Evolutionary conservation across 2,329 filamentous ascomycete species (phyloP).

Genomic region (Exophiala spinifera): DNA sequence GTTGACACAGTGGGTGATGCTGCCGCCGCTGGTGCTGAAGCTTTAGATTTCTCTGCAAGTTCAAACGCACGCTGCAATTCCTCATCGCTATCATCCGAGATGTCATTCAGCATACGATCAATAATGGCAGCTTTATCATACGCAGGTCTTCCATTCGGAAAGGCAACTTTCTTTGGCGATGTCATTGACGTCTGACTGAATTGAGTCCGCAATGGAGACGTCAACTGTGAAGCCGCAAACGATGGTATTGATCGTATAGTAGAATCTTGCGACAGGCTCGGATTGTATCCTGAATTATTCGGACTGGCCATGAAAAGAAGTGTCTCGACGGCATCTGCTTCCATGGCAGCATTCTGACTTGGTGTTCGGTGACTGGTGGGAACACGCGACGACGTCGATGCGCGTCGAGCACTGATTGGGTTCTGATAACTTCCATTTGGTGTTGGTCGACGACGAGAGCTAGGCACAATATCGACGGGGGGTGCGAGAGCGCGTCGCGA

Average conservation of each 20-base stretch:
- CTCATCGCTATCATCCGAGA: slow-evolving; percentile 31
- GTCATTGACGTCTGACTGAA: slow-evolving; percentile 24
- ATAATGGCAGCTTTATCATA: slow-evolving; percentile 30
- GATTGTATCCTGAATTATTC: slow-evolving; percentile 44
- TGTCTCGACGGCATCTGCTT: slow-evolving; percentile 51
- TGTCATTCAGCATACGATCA: slow-evolving; percentile 33
- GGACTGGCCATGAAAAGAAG: slow-evolving; percentile 51
- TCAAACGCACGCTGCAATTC: slow-evolving; percentile 34
- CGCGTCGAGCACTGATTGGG: slow-evolving; percentile 12
- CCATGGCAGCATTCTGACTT: slow-evolving; percentile 46
- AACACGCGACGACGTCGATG: slow-evolving; percentile 16
- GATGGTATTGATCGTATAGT: slow-evolving; percentile 18
- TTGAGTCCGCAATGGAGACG: slow-evolving; percentile 23
- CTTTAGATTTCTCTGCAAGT: slow-evolving; percentile 15
- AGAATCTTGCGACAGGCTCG: slow-evolving; percentile 31
- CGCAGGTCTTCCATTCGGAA: slow-evolving; percentile 18
- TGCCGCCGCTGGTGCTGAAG: slow-evolving; percentile 6
- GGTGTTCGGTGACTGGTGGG: slow-evolving; percentile 35
- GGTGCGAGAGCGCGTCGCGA: slow-evolving; percentile 37
- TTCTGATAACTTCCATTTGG: slow-evolving; percentile 33
- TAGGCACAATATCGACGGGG: slow-evolving; percentile 42
- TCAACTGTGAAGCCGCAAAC: slow-evolving; percentile 21
- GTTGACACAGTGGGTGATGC: slow-evolving; percentile 8
- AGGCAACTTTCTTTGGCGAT: slow-evolving; percentile 28
- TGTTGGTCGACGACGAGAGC: slow-evolving; percentile 38